Evolutionary conservation across 2,329 filamentous ascomycete genomes (phyloP).

Genomic region (Paraconiothyrium brasiliense): DNA sequence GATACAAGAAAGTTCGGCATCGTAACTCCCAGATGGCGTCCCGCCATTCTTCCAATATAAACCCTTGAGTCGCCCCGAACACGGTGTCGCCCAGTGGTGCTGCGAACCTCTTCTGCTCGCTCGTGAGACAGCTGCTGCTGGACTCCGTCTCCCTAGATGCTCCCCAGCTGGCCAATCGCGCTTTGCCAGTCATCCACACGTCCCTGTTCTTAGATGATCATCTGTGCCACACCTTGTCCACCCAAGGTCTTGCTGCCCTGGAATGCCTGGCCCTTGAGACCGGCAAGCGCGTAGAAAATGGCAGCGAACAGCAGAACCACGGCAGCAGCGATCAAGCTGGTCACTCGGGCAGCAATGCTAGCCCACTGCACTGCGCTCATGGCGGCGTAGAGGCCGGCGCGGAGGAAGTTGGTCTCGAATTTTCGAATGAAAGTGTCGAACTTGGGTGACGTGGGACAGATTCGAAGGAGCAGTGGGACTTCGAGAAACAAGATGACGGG

Average conservation of each 20-base stretch:
- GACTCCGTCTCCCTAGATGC: neutral
- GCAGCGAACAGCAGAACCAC: slow-evolving; percentile 81
- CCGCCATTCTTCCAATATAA: neutral
- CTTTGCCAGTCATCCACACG: neutral
- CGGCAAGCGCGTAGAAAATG: slow-evolving; percentile 82
- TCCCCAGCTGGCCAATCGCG: neutral
- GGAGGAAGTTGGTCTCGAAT: slow-evolving; percentile 97
- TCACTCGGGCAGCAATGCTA: slow-evolving; percentile 70
- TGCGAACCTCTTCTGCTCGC: neutral
- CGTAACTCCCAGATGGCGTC: slow-evolving; percentile 12
- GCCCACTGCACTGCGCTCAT: slow-evolving; percentile 89
- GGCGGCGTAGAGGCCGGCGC: slow-evolving; percentile 82
- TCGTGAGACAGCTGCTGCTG: neutral
- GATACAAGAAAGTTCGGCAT: slow-evolving; percentile 33
- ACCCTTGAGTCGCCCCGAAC: slow-evolving; percentile 8
- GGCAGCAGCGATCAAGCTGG: slow-evolving; percentile 85
- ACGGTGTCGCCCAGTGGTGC: neutral
- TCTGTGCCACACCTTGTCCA: slow-evolving; percentile 91
- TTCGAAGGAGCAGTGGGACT: slow-evolving; percentile 92
- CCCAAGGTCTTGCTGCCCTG: slow-evolving; percentile 95
- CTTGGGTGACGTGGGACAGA: slow-evolving; percentile 90
- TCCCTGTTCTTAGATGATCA: slow-evolving; percentile 74
- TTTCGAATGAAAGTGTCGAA: slow-evolving; percentile 92
- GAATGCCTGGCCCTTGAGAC: slow-evolving; percentile 83
- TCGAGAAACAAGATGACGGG: slow-evolving; percentile 67